Base-by-base conservation (phyloP, 495 filamentous ascomycete species). In the Apiosordaria backusii region DNA sequence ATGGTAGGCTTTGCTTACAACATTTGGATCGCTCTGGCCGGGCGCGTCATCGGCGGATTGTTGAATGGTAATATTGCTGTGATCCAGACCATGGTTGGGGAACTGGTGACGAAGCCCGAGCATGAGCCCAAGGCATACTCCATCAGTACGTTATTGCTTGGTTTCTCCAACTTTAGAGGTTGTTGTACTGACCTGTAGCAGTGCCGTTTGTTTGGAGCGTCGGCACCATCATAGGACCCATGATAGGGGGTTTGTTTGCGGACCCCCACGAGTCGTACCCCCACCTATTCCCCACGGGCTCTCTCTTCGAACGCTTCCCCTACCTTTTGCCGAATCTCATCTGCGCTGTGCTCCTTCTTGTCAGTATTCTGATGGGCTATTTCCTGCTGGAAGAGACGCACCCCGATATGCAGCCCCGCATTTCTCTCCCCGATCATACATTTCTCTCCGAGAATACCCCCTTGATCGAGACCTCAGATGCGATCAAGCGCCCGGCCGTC, bases 51-150 rank as follows among this genome's bases (percentile, higher is more conserved):
- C 6, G 92, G 90, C 15, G 93, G 93, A 23, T 77, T 89, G 4
- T 79, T 97, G 53, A 96, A 96, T 79, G 92, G 92, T 53, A 96
- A 96, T 68, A 89, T 94, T 71, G 92, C 89, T 10, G 91, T 96
- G 35, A 92, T 96, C 65, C 91, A 94, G 75, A 94, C 91, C n/a
- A 94, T 94, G 90, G 91, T 96, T 23, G 91, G 88, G 22, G 92
- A 96, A 73, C 70, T 94, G 60, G 89, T 94, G 55, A 87, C 82
- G 22, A 87, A 88, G 35, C 90, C 90, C 2, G 88, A 92, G 70
- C 90, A 95, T 79, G 91, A 95, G 75, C 91, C 90, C 64, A 84
- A 85, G 69, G 91, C 90, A 23, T 95, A 90, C 75, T 88, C 91
- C 6, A 84, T 95, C 29, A 83, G 72, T 74, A 67, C 57, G 72